Conservation (phyloP, 495 filamentous ascomycete genomes). For the Sphaerosporella brunnea region DNA sequence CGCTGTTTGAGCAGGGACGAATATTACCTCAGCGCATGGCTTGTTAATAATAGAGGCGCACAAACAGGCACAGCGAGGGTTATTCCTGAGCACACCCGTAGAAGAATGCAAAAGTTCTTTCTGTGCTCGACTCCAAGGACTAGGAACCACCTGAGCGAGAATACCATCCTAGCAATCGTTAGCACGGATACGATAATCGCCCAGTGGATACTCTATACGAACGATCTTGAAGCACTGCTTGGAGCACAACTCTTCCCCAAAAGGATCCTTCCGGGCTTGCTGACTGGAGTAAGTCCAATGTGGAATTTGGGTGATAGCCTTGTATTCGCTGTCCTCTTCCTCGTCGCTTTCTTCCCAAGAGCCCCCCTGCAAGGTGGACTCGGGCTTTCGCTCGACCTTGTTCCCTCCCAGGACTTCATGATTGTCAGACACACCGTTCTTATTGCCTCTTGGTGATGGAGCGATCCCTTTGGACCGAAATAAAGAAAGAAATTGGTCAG, state of each 20-base stretch:
- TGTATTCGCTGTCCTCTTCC: not conserved
- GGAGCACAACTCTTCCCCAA: conserved; percentile 14
- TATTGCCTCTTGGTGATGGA: not conserved
- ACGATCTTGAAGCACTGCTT: conserved; percentile 14
- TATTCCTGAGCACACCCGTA: conserved; percentile 20
- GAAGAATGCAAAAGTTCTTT: conserved; percentile 11
- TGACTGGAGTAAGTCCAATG: conserved; percentile 15
- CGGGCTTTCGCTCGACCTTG: too few relatives aligned
- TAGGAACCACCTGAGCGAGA: not conserved
- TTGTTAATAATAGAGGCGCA: conserved; percentile 19
- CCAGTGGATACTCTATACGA: not conserved
- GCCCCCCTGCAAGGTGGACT: too few relatives aligned
- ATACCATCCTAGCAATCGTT: not conserved
- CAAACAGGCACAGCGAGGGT: conserved; percentile 20
- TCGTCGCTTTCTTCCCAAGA: not conserved
- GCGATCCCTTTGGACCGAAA: not conserved
- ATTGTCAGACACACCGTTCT: not conserved
- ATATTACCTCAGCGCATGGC: conserved; percentile 17
- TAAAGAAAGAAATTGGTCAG: not conserved
- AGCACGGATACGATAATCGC: not conserved
- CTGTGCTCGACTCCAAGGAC: conserved; percentile 16
- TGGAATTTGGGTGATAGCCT: conserved; percentile 8
- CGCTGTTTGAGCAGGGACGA: not conserved
- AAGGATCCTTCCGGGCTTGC: conserved; percentile 14
- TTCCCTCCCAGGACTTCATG: too few relatives aligned